Base-by-base conservation (phyloP, 768 basidiomycete genomes). In the Tulasnella calospora region DNA sequence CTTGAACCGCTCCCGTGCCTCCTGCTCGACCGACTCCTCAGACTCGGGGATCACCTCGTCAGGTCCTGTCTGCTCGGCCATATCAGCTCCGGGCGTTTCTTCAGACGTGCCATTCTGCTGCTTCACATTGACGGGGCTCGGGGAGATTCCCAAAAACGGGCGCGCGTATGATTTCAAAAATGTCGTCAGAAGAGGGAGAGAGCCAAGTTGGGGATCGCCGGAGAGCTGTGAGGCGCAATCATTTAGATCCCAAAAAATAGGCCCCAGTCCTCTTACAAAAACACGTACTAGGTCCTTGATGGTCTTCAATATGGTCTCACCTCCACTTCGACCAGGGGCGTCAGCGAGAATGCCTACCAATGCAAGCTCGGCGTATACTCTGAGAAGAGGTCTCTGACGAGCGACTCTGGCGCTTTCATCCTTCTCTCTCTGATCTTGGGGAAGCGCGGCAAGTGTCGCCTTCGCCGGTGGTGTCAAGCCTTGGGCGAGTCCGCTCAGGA, bases 81-180 rank as follows among this genome's bases (percentile, higher is more conserved):
- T 35, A 27, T 67, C 61, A 30, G 40, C 67, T 21, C 27, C 27
- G 35, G 78, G 46, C 17, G 71, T 21, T 75, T 76, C 71, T n/a
- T 27, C 81, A 7, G 88, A 83, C 19, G 87, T 83, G 17, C 85
- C 82, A 1, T 89, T 83, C 80, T 91, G 87, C 83, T 93, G 93
- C 82, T 90, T 93, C 30, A 86, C 84, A 21, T 85, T 78, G 46
- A 84, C 83, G 27, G 86, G 46, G 6, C 84, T 87, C 1, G 91
- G 89, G 0, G 84, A 84, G 74, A 94, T 87, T n/a, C 96, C 95
- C 71, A 98, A 90, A 84, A 91, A 99, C 0, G 94, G 92, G 9
- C 91, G 88, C 9, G 92, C 90, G 83, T 95, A 98, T n/a, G 92
- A 90, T 84, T 98, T 99, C 80, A 98, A 89, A 83, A 99, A 99